Percentiles rank a stretch among this genome's conserved stretches.
Evolutionary conservation across 2,329 filamentous ascomycete genomes (phyloP).

Genomic region (Penicillium sp.): DNA sequence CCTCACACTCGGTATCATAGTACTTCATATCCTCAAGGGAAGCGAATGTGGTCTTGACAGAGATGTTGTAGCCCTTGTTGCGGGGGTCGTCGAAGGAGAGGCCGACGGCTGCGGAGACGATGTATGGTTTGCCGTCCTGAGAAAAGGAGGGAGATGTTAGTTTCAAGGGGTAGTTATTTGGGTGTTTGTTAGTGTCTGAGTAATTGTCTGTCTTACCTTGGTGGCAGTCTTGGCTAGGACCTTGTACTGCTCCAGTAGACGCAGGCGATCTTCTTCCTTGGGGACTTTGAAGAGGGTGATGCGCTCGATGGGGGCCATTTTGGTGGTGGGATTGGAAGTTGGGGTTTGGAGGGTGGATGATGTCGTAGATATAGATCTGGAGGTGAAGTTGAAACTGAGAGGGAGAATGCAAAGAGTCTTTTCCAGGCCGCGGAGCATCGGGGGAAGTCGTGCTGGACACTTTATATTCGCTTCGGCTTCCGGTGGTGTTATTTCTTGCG

Average conservation of each 20-base stretch:
- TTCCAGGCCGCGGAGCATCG: not conserved
- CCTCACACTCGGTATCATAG: constrained; percentile 67
- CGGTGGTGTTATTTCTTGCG: not conserved
- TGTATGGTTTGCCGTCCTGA: constrained; percentile 74
- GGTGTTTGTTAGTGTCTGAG: not conserved
- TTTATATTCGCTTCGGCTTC: not conserved
- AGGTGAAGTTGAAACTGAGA: not conserved
- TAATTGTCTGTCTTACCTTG: constrained; percentile 43
- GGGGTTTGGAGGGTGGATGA: not conserved
- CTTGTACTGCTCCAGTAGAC: constrained; percentile 54
- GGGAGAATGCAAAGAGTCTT: not conserved
- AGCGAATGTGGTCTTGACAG: constrained; percentile 68
- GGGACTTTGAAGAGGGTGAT: constrained; percentile 62
- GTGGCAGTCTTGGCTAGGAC: constrained; percentile 50
- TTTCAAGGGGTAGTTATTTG: too few relatives aligned
- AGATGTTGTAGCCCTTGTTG: constrained; percentile 69
- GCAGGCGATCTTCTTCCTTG: constrained; percentile 51
- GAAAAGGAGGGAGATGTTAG: not conserved
- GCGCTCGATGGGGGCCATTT: constrained; percentile 54
- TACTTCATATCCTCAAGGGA: constrained; percentile 71
- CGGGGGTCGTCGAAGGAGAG: constrained; percentile 63
- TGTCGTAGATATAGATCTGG: not conserved
- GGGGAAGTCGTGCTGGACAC: not conserved
- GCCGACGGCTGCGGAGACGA: constrained; percentile 64
- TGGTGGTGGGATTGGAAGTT: constrained; percentile 5